phyloP scores from a whole-genome alignment of 257 asterid genomes.

The Fraxinus americana region DNA sequence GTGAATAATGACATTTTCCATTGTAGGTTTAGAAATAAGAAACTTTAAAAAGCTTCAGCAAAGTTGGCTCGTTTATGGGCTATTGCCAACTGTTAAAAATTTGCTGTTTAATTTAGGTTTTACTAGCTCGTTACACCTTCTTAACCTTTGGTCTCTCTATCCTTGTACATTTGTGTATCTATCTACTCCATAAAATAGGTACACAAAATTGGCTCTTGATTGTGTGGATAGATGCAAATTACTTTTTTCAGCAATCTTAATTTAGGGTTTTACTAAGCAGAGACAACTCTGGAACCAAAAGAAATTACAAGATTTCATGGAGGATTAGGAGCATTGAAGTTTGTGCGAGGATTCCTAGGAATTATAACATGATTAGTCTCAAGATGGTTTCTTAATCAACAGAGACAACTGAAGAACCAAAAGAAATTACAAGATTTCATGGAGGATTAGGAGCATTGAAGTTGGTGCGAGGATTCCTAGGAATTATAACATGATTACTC shows the following conservation, averaged over 20 bases:
- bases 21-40: conserved; percentile 49
- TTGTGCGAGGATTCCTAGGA: conserved; percentile 3
- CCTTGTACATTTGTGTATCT: conserved; percentile 3
- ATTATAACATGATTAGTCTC: conserved; percentile 22
- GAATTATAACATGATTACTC: conserved; percentile 21
- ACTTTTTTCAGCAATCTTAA: conserved; percentile 20
- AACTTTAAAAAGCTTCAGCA: conserved; percentile 49
- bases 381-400: conserved; percentile 34
- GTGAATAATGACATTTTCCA: conserved; percentile 40
- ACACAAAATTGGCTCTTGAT: conserved; percentile 11
- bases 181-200: not conserved
- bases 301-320: not conserved
- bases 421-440: not conserved
- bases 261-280: conserved; percentile 38
- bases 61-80: conserved; percentile 42
- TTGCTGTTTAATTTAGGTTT: not conserved
- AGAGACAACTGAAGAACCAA: conserved; percentile 7
- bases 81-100: conserved; percentile 46
- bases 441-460: conserved; percentile 14
- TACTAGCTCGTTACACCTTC: conserved; percentile 32
- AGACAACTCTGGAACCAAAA: conserved; percentile 6
- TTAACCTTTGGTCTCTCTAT: conserved; percentile 49
- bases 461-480: conserved; percentile 8
- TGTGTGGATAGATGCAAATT: conserved; percentile 11
- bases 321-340: conserved; percentile 19